Percentiles rank a stretch among this genome's conserved stretches.
phyloP scores from a whole-genome alignment of 768 basidiomycete species.

The Cubamyces sp. region DNA sequence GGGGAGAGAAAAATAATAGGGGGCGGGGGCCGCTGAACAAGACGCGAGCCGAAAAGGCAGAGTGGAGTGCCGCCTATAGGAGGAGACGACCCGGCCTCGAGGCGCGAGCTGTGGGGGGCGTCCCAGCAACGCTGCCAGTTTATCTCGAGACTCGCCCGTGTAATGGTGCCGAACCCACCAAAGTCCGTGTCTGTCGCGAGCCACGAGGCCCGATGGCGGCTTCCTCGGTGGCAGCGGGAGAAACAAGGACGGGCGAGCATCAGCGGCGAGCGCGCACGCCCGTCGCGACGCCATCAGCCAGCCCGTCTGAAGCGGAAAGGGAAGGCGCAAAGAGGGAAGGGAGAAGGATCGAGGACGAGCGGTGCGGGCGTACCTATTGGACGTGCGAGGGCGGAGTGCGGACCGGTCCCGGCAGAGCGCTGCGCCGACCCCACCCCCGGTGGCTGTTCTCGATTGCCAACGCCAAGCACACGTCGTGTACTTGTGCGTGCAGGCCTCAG shows the following conservation, averaged over 20 bases:
- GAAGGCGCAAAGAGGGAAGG: slow-evolving; percentile 5
- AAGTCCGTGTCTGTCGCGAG: background rate
- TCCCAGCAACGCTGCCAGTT: too few relatives aligned
- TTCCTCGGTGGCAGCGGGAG: background rate
- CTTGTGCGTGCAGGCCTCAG: too few relatives aligned
- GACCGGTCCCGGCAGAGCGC: slow-evolving; percentile 1
- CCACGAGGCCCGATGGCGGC: background rate
- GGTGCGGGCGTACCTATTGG: background rate
- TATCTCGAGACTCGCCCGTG: too few relatives aligned
- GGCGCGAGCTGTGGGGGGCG: too few relatives aligned
- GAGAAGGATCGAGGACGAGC: background rate
- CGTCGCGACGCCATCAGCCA: slow-evolving; percentile 6
- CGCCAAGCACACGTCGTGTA: too few relatives aligned
- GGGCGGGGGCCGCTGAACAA: background rate
- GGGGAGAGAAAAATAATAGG: background rate
- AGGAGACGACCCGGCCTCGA: background rate
- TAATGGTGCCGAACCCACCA: too few relatives aligned
- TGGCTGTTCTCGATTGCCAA: background rate
- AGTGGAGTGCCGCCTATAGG: background rate
- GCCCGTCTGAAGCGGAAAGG: background rate
- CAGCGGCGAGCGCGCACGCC: slow-evolving; percentile 9
- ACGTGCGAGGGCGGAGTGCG: background rate
- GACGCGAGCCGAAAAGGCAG: background rate
- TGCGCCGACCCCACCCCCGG: background rate
- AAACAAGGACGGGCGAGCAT: slow-evolving; percentile 4